Evolutionary conservation across 106 monocot species (phyloP), one percentile per base, ranked within the genome.

Genomic region (Chionographis japonica): DNA sequence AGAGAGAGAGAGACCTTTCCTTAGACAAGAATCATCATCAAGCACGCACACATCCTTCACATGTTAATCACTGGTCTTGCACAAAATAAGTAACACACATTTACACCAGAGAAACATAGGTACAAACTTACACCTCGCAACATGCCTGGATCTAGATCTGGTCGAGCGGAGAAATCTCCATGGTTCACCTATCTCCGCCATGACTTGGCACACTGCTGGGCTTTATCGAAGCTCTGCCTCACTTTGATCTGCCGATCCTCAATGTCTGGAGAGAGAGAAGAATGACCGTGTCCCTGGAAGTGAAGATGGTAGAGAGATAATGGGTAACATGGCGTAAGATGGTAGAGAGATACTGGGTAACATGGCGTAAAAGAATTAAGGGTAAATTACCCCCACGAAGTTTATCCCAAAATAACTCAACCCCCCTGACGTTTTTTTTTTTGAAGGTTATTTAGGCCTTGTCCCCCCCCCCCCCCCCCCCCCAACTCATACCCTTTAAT

Each of bases 251-350:
- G 42, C 71, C 67, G 58, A 76, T 81, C 55, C 76, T 81, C 63
- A 81, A 81, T 17, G 76, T 76, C 19, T 76, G 77, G 35, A 81
- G 81, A 81, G 81, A 49, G 81, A 81, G 81, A 92, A 95, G 80
- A 95, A 95, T 54, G 95, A 92, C 75, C 95, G 65, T 58, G 89
- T 60, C 11, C 80, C 81, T 81, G 72, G 20, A 74, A 70, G 58
- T 52, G 62, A 50, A 40, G 36, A 60, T 46, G n/a, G n/a, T 27
- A 53, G 19, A 68, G n/a, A 12, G 54, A 59, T 37, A 64, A 14
- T 40, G 11, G 50, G 20, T 65, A 41, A 37, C 12, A 14, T 27
- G 52, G 43, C 4, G 37, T 40, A 68, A 54, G 36, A 60, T 46
- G n/a, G n/a, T 27, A 53, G 19, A 68, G n/a, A 12, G 54, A 59